Base-by-base conservation (phyloP, 768 basidiomycete genomes). In the Termitomyces bulborhizus region DNA sequence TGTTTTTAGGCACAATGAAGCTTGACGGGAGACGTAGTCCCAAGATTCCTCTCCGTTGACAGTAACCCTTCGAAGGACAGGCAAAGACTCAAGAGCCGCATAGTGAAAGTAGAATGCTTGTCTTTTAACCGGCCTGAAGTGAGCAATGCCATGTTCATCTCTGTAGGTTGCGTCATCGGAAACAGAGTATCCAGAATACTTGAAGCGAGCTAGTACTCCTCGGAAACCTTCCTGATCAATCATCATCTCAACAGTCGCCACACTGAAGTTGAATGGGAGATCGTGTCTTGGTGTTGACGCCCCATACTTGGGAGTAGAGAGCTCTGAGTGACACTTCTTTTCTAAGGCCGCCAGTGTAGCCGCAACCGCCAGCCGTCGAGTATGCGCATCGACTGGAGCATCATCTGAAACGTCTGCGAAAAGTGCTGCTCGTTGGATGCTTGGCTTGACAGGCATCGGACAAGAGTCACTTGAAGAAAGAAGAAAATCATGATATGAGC, bases 141-240 rank as follows among this genome's bases (percentile, higher is more conserved):
- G 82, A 0, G 77, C 85, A 57, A 84, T 69, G 8, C 78, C 80
- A 45, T 70, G 68, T 42, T 74, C 71, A 37, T 73, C 60, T 47
- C 69, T 65, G 27, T 71, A 66, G 18, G 59, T 66, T 69, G 60
- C 12, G 61, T 44, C 54, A 64, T 61, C 34, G 66, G 63, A n/a
- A 68, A 63, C 51, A 71, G 48, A 62, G 62, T 80, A 80, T 9
- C 82, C 81, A n/a, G 75, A 70, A 46, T 85, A 79, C 57, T 72
- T 75, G 71, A 92, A 85, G 7, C 70, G 66, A 18, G 87, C 82
- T 26, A 74, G 73, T 6, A 85, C 74, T 16, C 79, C 75, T 26
- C 90, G 81, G 62, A 90, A 90, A 3, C 88, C 86, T 70, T 93
- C 92, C 66, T 93, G 92, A 64, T 93, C 92, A 26, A 93, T 84